Evolutionary conservation across 768 basidiomycete species (phyloP), one percentile per base, ranked within the genome.

Genomic region (Lactarius hatsudake): DNA sequence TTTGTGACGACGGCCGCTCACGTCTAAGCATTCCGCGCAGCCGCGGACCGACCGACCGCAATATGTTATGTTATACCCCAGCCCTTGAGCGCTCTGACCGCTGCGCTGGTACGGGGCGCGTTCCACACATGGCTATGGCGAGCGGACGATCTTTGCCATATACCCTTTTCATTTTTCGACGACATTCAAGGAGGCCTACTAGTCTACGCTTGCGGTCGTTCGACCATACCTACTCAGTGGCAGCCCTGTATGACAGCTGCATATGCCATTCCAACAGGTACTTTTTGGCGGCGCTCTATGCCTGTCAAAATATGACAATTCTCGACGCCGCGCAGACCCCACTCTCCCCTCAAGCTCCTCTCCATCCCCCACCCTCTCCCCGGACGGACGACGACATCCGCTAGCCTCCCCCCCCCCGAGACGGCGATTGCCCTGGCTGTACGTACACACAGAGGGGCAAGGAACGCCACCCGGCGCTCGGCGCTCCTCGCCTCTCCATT

Each of bases 381-480:
- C 57, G 26, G 26, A 30, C 57, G 26, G 26, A 30, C 62, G 62
- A 57, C 54, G 42, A 63, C 32, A 10, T 43, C 8, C 17, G 38
- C 36, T 51, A 7, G 6, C 20, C 17, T 1, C 38, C 32, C n/a
- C 23, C n/a, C 15, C 38, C 38, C n/a, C 15, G n/a, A n/a, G n/a
- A 20, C 18, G 15, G 36, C 28, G 63, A 58, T 48, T 48, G 43
- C 63, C 56, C 63, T 59, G 45, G 36, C 57, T 10, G 38, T 8
- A 32, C 23, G 13, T 54, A 18, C 34, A 10, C 12, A 3, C 30
- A 56, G 18, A 34, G 55, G 51, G 30, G 30, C 54, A 18, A 56
- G 51, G 36, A 28, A 53, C 53, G 36, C 51, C 51, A 15, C 8
- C 26, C 12, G 26, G 51, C 51, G 51, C 18, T 20, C 26, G 48